Evolutionary conservation across 306 rosid species (phyloP), one percentile per base, ranked within the genome.

Genomic region (Gastrolobium bilobum): DNA sequence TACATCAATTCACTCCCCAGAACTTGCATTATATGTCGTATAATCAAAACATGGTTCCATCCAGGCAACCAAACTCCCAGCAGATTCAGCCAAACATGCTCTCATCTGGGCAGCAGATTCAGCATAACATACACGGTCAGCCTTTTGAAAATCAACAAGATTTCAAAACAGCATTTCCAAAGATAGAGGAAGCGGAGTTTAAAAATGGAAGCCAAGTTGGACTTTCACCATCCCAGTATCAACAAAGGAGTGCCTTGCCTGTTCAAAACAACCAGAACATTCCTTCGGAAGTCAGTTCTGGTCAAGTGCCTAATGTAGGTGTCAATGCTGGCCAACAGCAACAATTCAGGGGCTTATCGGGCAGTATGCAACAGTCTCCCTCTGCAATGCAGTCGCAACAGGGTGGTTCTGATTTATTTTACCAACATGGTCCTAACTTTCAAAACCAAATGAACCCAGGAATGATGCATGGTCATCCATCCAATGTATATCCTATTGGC

Each of bases 221-320:
- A 52, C 83, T 80, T 85, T 90, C 99, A 4, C 91, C 99, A 68
- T 87, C 97, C 7, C 92, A 76, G 82, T 90, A 87, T 87, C 92
- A 86, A 73, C 98, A 86, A 52, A 80, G 83, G 46, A 89, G 87
- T 35, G 77, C 61, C 77, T 79, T 92, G 78, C 82, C 92, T 61
- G 84, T 50, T 82, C 91, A 85, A 71, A 88, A 80, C 77, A 83
- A 81, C 63, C 87, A 84, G 80, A 95, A 78, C 34, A 53, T 82
- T 79, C 85, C 90, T 75, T 56, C 84, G 34, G 97, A 89, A 68
- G 72, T 83, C 39, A 82, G 51, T 76, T 77, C 94, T 9, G 76
- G 83, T 38, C 94, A 89, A 79, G 69, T 86, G 86, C 87, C 91
- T 77, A 91, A 78, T 74, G 65, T 69, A n/a, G 83, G 87, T 71